phyloP scores from a whole-genome alignment of 805 yeast genomes.

The Wickerhamomyces kurtzmanii region DNA sequence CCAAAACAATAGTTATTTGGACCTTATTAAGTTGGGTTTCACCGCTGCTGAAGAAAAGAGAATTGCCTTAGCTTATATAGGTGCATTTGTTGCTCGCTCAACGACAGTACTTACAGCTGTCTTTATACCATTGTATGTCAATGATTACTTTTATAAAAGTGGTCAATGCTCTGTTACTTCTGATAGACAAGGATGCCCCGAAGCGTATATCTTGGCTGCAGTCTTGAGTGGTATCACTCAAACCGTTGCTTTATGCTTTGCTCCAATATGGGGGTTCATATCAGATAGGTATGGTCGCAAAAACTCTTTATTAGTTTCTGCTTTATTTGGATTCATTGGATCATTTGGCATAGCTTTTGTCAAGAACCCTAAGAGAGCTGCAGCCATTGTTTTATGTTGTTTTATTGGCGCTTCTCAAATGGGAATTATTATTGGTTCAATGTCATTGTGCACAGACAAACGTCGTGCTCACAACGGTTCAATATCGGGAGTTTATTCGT shows the following conservation, averaged over 20 bases:
- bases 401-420: slow-evolving; percentile 54
- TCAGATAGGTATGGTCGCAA: slow-evolving; percentile 36
- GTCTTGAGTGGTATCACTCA: slow-evolving; percentile 63
- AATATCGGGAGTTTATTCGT: slow-evolving; percentile 59
- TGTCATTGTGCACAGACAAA: slow-evolving; percentile 46
- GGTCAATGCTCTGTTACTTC: slow-evolving; percentile 35
- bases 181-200: slow-evolving; percentile 37
- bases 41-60: slow-evolving; percentile 35
- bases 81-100: slow-evolving; percentile 55
- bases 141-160: slow-evolving; percentile 37
- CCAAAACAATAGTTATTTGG: slow-evolving; percentile 20
- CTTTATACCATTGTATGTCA: slow-evolving; percentile 56
- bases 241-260: slow-evolving; percentile 41
- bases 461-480: slow-evolving; percentile 45
- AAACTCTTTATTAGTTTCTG: slow-evolving; percentile 25
- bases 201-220: slow-evolving; percentile 57
- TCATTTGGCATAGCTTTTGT: slow-evolving; percentile 25
- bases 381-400: slow-evolving; percentile 25
- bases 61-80: slow-evolving; percentile 46
- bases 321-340: slow-evolving; percentile 33
- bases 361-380: slow-evolving; percentile 23
- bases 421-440: slow-evolving; percentile 51
- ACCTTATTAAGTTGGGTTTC: slow-evolving; percentile 37
- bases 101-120: slow-evolving; percentile 48
- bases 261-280: slow-evolving; percentile 57